Evolutionary conservation across 306 rosid genomes (phyloP).

Genomic region (Cucurbita moschata): DNA sequence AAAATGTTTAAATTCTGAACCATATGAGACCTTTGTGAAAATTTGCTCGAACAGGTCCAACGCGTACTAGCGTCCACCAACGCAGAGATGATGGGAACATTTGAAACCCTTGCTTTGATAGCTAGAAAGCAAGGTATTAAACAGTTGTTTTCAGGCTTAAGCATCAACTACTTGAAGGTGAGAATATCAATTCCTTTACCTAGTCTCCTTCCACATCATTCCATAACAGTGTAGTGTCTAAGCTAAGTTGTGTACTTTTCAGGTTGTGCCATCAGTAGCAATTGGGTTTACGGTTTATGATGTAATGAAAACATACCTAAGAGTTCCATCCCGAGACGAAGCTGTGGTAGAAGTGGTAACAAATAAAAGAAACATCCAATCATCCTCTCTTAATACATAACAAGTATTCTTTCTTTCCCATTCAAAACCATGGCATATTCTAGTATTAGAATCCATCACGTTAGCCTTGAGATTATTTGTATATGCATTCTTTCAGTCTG

Average conservation of each 20-base stretch:
- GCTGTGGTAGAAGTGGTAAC: slow-evolving; percentile 39
- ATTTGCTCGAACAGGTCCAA: slow-evolving; percentile 50
- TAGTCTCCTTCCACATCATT: neutral
- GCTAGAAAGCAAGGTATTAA: slow-evolving; percentile 78
- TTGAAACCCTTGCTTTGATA: slow-evolving; percentile 49
- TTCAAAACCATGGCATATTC: neutral
- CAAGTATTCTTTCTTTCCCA: neutral
- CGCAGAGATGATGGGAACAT: slow-evolving; percentile 59
- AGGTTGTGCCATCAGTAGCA: slow-evolving; percentile 96
- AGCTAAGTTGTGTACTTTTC: slow-evolving; percentile 20
- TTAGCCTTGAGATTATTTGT: slow-evolving; percentile 13
- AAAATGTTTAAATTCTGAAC: neutral
- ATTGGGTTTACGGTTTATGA: slow-evolving; percentile 96
- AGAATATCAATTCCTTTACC: slow-evolving; percentile 6
- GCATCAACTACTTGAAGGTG: slow-evolving; percentile 92
- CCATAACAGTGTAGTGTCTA: slow-evolving; percentile 12
- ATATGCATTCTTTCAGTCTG: slow-evolving; percentile 45
- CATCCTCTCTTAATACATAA: slow-evolving; percentile 30
- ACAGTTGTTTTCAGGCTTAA: slow-evolving; percentile 83
- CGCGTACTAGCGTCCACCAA: slow-evolving; percentile 29
- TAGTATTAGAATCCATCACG: neutral
- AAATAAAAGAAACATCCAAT: slow-evolving; percentile 27
- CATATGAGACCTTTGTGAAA: neutral
- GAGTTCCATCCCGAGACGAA: slow-evolving; percentile 83
- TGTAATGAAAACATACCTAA: slow-evolving; percentile 44